Conservation (phyloP, 257 asterid genomes). For the Eustoma russellianum region DNA sequence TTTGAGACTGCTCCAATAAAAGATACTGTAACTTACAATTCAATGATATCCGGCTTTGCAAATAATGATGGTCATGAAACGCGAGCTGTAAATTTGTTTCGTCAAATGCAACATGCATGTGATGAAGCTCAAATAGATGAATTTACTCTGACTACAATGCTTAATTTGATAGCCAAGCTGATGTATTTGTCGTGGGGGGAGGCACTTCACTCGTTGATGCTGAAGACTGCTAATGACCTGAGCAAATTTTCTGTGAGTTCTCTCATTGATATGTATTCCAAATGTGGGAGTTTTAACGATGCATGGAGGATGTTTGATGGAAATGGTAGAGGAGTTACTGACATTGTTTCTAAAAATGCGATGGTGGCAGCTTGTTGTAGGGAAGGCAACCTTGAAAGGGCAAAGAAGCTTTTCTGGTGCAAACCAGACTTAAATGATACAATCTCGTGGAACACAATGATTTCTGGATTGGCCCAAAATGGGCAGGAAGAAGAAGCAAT, state of each 20-base stretch:
- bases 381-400: conserved; percentile 67
- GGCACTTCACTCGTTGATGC: conserved; percentile 72
- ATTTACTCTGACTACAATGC: conserved; percentile 69
- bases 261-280: conserved; percentile 82
- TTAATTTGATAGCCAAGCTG: conserved; percentile 52
- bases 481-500: conserved; percentile 54
- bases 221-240: conserved; percentile 56
- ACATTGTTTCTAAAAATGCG: conserved; percentile 64
- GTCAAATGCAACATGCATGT: conserved; percentile 39
- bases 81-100: conserved; percentile 42
- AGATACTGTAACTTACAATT: conserved; percentile 66
- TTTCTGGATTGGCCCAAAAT: conserved; percentile 57
- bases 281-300: conserved; percentile 54
- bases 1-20: conserved; percentile 49
- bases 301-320: conserved; percentile 39
- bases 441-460: conserved; percentile 85
- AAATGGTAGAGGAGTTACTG: conserved; percentile 20
- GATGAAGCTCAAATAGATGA: conserved; percentile 41
- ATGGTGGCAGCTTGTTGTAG: conserved; percentile 78
- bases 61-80: conserved; percentile 35
- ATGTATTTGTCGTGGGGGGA: conserved; percentile 38
- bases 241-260: conserved; percentile 66
- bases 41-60: conserved; percentile 61
- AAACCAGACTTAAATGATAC: conserved; percentile 45
- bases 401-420: conserved; percentile 34